Base-by-base conservation (phyloP, 169 alveolate genomes). In the Eimeria brunetti region DNA sequence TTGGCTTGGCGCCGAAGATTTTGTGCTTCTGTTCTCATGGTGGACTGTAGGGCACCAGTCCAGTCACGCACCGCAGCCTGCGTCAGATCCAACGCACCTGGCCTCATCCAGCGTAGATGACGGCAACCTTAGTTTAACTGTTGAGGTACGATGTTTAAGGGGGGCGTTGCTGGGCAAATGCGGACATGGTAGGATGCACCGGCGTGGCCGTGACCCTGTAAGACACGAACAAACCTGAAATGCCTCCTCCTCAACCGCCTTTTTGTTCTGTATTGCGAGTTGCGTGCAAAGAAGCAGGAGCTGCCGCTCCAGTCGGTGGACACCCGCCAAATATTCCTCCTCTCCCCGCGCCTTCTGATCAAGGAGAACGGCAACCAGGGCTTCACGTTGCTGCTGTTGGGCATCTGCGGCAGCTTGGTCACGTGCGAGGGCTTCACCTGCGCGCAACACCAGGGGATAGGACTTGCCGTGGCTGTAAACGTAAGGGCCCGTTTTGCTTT, bases 221-320 rank as follows among this genome's bases (percentile, higher is more conserved):
- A 36, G 83, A 6, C 9, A 73, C 20, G 16, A 38, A 18, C 83
- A 36, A n/a, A 86, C 92, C 92, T 86, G 83, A 24, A 86, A 86
- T 9, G 80, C 58, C 27, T 62, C 81, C 30, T 86, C 92, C 41
- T 86, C 92, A 62, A 62, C 56, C 5, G 83, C 56, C 64, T 86
- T 86, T 58, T 86, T 86, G 41, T 62, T 86, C 67, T 86, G 81
- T 86, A 86, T 86, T 8, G 71, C 64, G n/a, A 86, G 81, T 14
- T 86, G 92, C 22, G 81, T 86, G 92, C 75, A 60, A 16, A 86
- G 64, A 56, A 86, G 92, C 22, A 86, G 46, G 60, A 86, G 92
- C 51, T 86, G 92, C 49, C 92, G 58, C 36, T 86, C 92, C 33
- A 86, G 92, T 3, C 92, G 78, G 92, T 86, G 92, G 64, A 86